Conservation (phyloP, 75 land plant genomes). For the Gnetum montanum region DNA sequence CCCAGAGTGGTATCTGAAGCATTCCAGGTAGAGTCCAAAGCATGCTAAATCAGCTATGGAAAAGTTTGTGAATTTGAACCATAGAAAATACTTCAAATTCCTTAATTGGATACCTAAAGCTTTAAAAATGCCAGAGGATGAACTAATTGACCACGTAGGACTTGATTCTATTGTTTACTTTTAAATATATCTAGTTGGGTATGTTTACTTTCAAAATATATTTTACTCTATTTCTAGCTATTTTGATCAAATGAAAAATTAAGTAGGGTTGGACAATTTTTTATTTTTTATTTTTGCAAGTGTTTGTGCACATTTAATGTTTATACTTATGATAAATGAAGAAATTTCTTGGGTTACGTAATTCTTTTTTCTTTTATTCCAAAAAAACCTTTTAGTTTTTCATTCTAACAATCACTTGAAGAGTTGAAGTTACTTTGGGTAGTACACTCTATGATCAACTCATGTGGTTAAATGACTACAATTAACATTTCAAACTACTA, state of each 20-base stretch:
- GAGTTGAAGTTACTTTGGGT: no score
- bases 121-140: conserved; percentile 41
- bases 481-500: no score
- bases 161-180: conserved; percentile 42
- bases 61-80: conserved; percentile 52
- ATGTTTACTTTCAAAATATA: neutral
- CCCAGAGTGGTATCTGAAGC: conserved; percentile 74
- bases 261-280: neutral
- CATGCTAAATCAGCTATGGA: conserved; percentile 12
- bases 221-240: no score
- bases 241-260: neutral
- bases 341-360: neutral
- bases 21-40: conserved; percentile 27
- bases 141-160: conserved; percentile 46
- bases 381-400: neutral
- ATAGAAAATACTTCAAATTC: conserved; percentile 25
- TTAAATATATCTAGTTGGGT: conserved; percentile 40
- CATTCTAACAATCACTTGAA: no score
- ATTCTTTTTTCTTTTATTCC: neutral
- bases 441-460: no score
- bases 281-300: neutral
- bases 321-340: neutral
- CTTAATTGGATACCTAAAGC: conserved; percentile 36
- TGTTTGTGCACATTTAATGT: neutral
- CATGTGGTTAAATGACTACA: no score